Percentiles rank a stretch among this genome's conserved stretches.
phyloP scores from a whole-genome alignment of 495 filamentous ascomycete genomes.

The Podospora australis region DNA sequence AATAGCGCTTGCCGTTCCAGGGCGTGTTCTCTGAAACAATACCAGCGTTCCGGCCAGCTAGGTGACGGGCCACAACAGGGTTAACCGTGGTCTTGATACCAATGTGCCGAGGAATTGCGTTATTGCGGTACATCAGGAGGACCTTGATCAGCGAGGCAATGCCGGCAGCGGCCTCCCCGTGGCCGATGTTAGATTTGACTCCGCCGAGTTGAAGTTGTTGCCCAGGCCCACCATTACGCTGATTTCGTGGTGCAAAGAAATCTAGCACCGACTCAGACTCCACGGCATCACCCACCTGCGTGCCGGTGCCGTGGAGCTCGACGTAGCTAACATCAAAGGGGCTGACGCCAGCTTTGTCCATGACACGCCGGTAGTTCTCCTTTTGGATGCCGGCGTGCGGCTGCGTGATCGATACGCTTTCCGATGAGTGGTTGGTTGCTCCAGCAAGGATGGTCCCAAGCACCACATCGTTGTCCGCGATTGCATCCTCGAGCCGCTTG shows the following conservation, averaged over 20 bases:
- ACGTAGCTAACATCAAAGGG: slow-evolving; percentile 73
- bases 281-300: slow-evolving; percentile 71
- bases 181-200: slow-evolving; percentile 83
- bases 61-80: slow-evolving; percentile 69
- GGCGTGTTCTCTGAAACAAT: slow-evolving; percentile 52
- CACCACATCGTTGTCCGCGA: slow-evolving; percentile 66
- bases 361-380: slow-evolving; percentile 58
- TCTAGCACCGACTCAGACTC: slow-evolving; percentile 75
- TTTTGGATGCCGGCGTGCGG: slow-evolving; percentile 69
- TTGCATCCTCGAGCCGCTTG: slow-evolving; percentile 69
- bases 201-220: slow-evolving; percentile 76
- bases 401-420: slow-evolving; percentile 74
- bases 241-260: slow-evolving; percentile 70
- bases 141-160: slow-evolving; percentile 78
- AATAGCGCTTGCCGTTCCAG: slow-evolving; percentile 51
- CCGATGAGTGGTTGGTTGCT: slow-evolving; percentile 69
- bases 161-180: slow-evolving; percentile 84
- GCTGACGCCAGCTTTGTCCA: slow-evolving; percentile 62
- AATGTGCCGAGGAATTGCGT: slow-evolving; percentile 74
- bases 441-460: slow-evolving; percentile 60
- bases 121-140: slow-evolving; percentile 79
- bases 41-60: slow-evolving; percentile 69
- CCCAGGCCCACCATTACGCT: slow-evolving; percentile 55
- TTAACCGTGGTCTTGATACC: slow-evolving; percentile 83
- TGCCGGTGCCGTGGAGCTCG: slow-evolving; percentile 88